A percentile compares a stretch with the other conserved stretches of the same genome.
These are phyloP conservation scores for Durusdinium trenchii DNA, from an alignment of 73 alveolate genomes.

Conservation along the genomic window DNA sequence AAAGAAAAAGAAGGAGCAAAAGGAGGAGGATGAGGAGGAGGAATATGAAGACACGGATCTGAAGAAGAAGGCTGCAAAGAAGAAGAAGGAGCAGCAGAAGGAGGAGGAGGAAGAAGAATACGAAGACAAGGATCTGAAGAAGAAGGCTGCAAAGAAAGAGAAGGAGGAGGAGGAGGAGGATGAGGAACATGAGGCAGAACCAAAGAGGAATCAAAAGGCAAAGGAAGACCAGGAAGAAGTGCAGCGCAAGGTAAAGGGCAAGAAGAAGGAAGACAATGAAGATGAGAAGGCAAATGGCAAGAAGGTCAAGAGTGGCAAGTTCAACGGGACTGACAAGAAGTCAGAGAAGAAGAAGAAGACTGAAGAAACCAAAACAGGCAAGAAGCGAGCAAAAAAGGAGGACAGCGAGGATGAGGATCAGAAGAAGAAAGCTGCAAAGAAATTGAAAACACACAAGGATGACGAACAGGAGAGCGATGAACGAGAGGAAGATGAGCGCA, in stretches of 20 bases:
- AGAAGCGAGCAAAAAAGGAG: background rate
- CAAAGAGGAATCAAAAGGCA: background rate
- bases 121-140: background rate
- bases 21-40: background rate
- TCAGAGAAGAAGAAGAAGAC: background rate
- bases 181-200: background rate
- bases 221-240: background rate
- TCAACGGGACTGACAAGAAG: background rate
- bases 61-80: background rate
- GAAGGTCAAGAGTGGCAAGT: background rate
- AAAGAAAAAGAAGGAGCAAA: background rate
- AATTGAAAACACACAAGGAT: too few species aligned
- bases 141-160: background rate
- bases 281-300: background rate
- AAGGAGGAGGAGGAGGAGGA: background rate
- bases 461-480: too few species aligned
- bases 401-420: background rate
- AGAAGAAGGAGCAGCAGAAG: background rate
- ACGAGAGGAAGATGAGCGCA: background rate
- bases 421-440: background rate
- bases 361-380: background rate
- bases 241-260: background rate
- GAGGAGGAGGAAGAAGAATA: background rate
- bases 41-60: background rate
- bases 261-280: background rate